Evolutionary conservation across 495 filamentous ascomycete genomes (phyloP), one percentile per base, ranked within the genome.

Genomic region (Staphylotrichum longicolle): DNA sequence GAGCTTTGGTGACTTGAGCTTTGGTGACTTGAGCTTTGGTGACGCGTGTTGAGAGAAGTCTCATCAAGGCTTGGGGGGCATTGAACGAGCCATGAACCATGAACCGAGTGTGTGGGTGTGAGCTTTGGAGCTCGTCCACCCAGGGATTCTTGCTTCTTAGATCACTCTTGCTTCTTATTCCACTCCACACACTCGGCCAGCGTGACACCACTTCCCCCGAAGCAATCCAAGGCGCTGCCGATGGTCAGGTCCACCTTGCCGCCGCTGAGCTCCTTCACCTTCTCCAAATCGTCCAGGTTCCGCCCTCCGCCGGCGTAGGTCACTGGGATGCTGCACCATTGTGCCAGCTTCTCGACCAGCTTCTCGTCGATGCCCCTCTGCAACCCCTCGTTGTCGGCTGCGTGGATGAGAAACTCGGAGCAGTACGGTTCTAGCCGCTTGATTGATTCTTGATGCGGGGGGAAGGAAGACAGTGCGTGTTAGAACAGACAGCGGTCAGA

Each of bases 271-370:
- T 70, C 70, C 74, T 91, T 88, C 12, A 98, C 93, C 46, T 79
- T 78, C 54, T 92, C 88, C 32, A 98, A 75, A 69, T 98, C 93
- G 47, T 85, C 80, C 3, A 96, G 70, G 65, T 81, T 87, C 47
- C 89, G 83, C n/a, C 88, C 93, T 9, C 94, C 95, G 8, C 94
- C 94, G 37, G 94, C 94, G 78, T 98, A 98, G 3, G 94, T 98
- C 5, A 97, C 88, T 9, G 94, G 95, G 50, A 94, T 92, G 9
- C 79, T 85, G 66, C 91, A 94, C 90, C 93, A 98, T 64, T 85
- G 74, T 2, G 91, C 88, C 51, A 98, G 75, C 57, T 78, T 84
- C 57, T 80, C 74, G 0, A 98, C 92, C 3, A 98, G 77, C 54
- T 88, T 82, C 67, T 93, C 88, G 66, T 98, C 95, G 54, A 98